Base-by-base conservation (phyloP, 257 asterid species). In the Rehmannia glutinosa region DNA sequence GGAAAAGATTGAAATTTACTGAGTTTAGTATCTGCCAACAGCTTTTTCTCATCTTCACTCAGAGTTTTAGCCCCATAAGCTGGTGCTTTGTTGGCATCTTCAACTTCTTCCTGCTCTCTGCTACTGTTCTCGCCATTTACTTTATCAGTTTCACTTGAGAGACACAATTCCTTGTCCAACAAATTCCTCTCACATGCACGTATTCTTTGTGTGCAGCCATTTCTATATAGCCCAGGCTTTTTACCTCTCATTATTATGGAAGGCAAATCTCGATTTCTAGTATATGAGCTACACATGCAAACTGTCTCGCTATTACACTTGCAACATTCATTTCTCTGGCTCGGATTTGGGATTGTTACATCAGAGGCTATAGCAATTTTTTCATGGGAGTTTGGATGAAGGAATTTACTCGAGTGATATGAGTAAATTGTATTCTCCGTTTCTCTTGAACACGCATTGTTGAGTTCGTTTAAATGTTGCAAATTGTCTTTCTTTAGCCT, bases 131-230 rank as follows among this genome's bases (percentile, higher is more conserved):
- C 49, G 17, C 62, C 72, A 68, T 64, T 68, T 50, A 20, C 62
- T 59, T 58, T 71, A 77, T 77, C 73, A 6, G 69, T 69, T 71
- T 71, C 42, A 54, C 66, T 77, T 20, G 80, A 61, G 33, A 76
- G 66, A 62, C 80, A 76, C 53, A 67, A 64, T 55, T 82, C 78
- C 68, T 68, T 73, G 63, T 75, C 80, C 71, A 69, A 66, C 16
- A 73, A 41, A 53, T 81, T 78, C 66, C 84, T 82, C 64, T 82
- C 90, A 62, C 87, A 85, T 11, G 96, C 94, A 66, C 73, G 94
- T 61, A 90, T 87, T 81, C 97, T 82, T 77, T 87, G 95, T 1
- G 91, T 85, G 76, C 84, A 82, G 56, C 92, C 89, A 52, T 90
- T 85, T 77, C 84, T 74, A 72, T 79, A 82, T 3, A 85, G 70